Evolutionary conservation across 345 rosid species (phyloP).

Genomic region (Pistacia integerrima): DNA sequence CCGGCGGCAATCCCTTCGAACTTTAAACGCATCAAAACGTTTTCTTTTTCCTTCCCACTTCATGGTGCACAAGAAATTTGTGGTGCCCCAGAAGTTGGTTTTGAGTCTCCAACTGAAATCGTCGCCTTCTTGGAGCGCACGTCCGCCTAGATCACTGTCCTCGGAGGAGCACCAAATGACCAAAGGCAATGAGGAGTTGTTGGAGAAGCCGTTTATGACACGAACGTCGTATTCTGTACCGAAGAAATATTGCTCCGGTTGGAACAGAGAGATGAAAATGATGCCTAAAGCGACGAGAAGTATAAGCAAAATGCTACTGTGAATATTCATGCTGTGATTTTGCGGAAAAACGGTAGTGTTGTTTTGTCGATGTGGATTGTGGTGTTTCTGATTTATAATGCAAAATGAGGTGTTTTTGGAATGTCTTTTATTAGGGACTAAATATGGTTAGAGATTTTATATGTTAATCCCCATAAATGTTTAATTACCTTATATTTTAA

Average conservation of each 20-base stretch:
- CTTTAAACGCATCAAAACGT: conserved; percentile 67
- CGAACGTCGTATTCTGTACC: conserved; percentile 69
- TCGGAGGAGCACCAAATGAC: conserved; percentile 85
- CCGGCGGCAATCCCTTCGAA: conserved; percentile 52
- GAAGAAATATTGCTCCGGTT: conserved; percentile 30
- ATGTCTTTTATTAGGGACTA: not conserved
- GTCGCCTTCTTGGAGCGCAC: conserved; percentile 93
- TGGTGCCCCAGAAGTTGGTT: conserved; percentile 47
- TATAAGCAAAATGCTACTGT: conserved; percentile 22
- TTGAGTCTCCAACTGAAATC: conserved; percentile 72
- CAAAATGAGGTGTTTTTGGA: not conserved
- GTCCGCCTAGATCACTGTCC: conserved; percentile 76
- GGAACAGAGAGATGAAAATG: conserved; percentile 34
- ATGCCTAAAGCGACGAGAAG: conserved; percentile 26
- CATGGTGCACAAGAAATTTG: conserved; percentile 61
- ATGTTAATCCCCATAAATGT: not conserved
- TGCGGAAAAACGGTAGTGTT: not conserved
- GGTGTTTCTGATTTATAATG: not conserved
- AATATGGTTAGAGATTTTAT: not conserved
- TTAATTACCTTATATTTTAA: not conserved
- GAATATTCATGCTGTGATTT: conserved; percentile 37
- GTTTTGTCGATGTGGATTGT: too few relatives aligned
- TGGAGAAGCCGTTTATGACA: conserved; percentile 75
- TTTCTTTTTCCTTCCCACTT: conserved; percentile 68
- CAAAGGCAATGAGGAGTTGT: conserved; percentile 83